Conservation (phyloP, 1,284 basidiomycete species). For the Apiotrichum gamsii region DNA sequence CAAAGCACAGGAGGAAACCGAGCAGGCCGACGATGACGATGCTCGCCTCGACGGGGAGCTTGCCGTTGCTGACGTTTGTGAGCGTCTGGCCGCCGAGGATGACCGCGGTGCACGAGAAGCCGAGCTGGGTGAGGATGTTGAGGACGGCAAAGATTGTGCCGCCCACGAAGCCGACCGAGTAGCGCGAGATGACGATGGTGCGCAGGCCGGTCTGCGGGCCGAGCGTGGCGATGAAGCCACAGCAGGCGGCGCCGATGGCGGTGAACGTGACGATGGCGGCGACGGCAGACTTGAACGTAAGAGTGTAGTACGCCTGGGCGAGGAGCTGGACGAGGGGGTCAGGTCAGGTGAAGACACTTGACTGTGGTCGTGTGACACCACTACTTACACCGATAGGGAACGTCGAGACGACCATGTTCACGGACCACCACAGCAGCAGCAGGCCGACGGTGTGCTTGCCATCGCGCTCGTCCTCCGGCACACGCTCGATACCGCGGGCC, state of each 20-base stretch:
- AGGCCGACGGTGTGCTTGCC: conserved; percentile 23
- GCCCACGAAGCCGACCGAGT: conserved; percentile 56
- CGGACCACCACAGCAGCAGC: conserved; percentile 31
- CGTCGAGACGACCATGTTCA: conserved; percentile 50
- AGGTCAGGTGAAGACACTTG: not conserved
- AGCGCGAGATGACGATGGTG: conserved; percentile 52
- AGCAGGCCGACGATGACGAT: conserved; percentile 48
- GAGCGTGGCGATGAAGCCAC: conserved; percentile 56
- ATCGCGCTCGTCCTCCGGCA: conserved; percentile 27
- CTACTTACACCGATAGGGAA: conserved; percentile 55
- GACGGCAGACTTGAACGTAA: conserved; percentile 51
- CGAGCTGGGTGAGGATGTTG: conserved; percentile 56
- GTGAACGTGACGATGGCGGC: conserved; percentile 44
- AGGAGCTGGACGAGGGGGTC: conserved; percentile 41
- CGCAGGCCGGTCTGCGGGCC: conserved; percentile 59
- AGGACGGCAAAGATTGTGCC: conserved; percentile 56
- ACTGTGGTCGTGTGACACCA: not conserved
- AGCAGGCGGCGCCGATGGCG: conserved; percentile 42
- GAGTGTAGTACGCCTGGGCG: conserved; percentile 53
- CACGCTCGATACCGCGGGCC: conserved; percentile 32
- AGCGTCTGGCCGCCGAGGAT: conserved; percentile 49
- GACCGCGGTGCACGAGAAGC: conserved; percentile 35
- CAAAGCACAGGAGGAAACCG: conserved; percentile 45
- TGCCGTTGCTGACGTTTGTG: conserved; percentile 40
- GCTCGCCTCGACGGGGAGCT: conserved; percentile 46